phyloP scores from a whole-genome alignment of 331 rosid species.

The Telfairia occidentalis region DNA sequence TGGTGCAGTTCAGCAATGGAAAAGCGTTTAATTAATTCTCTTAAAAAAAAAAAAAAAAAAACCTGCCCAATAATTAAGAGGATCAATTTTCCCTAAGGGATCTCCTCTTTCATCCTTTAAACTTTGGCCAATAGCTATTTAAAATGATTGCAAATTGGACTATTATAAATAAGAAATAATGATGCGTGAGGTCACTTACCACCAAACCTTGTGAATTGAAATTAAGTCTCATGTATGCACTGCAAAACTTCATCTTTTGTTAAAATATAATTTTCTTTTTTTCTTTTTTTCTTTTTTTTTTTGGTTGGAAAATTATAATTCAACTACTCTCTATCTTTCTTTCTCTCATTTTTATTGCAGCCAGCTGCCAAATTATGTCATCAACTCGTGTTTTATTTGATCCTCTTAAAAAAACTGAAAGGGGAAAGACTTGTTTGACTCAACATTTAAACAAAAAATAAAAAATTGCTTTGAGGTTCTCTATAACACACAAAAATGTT shows the following conservation, averaged over 20 bases:
- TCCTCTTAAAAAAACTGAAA: background rate
- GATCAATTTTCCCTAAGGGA: background rate
- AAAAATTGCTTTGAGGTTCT: background rate
- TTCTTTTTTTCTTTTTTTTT: too few relatives aligned
- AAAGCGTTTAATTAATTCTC: background rate
- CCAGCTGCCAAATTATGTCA: background rate
- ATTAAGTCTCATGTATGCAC: background rate
- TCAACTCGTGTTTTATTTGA: background rate
- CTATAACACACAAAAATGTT: background rate
- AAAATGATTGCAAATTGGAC: slow-evolving; percentile 10
- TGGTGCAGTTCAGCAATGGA: slow-evolving; percentile 6
- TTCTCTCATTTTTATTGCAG: background rate
- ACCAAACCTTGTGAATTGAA: background rate
- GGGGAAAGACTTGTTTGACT: background rate
- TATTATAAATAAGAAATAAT: slow-evolving; percentile 3
- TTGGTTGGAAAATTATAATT: slow-evolving; percentile 7
- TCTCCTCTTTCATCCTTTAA: slow-evolving; percentile 4
- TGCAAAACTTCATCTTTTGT: background rate
- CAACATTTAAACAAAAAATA: background rate
- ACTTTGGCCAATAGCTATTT: background rate
- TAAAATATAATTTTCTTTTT: too few relatives aligned
- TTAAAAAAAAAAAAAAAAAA: background rate
- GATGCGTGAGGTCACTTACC: background rate
- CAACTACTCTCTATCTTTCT: background rate
- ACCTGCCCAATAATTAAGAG: background rate